phyloP scores from a whole-genome alignment of 1,284 basidiomycete species.

The Pseudomicrostroma phylloplanum region DNA sequence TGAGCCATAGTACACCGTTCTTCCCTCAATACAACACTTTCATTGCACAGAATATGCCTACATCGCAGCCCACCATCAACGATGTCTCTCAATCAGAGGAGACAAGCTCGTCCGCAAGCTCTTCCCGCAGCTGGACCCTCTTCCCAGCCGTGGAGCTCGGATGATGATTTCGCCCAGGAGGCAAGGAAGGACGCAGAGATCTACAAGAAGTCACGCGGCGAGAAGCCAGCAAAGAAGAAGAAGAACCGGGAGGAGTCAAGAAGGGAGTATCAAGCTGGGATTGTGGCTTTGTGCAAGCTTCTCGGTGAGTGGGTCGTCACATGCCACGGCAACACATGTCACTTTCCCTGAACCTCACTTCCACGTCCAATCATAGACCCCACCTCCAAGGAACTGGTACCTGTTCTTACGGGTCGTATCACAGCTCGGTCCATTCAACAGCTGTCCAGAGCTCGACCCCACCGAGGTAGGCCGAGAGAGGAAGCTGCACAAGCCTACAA shows the following conservation, averaged over 20 bases:
- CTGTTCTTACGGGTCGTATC: too few species aligned
- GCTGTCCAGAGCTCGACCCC: too few species aligned
- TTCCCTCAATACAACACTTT: not conserved
- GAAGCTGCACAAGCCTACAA: too few species aligned
- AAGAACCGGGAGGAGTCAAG: not conserved
- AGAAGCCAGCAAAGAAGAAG: not conserved
- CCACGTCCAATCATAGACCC: too few species aligned
- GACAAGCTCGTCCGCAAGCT: not conserved
- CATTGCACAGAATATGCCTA: not conserved
- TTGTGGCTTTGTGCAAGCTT: not conserved
- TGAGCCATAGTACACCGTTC: not conserved
- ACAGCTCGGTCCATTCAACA: too few species aligned
- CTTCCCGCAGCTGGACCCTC: not conserved
- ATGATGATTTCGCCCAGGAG: slow-evolving; percentile 10
- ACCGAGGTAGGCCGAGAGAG: too few species aligned
- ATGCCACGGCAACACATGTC: too few species aligned
- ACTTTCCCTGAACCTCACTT: not conserved
- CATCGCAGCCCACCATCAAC: not conserved
- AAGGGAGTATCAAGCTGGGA: not conserved
- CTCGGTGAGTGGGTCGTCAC: slow-evolving; percentile 7
- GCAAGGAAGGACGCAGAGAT: slow-evolving; percentile 3
- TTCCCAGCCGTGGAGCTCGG: not conserved
- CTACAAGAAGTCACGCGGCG: not conserved
- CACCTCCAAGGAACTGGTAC: too few species aligned
- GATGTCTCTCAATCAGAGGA: slow-evolving; percentile 1